Evolutionary conservation across 2,329 filamentous ascomycete genomes (phyloP).

Genomic region (Elsinoe necatrix): DNA sequence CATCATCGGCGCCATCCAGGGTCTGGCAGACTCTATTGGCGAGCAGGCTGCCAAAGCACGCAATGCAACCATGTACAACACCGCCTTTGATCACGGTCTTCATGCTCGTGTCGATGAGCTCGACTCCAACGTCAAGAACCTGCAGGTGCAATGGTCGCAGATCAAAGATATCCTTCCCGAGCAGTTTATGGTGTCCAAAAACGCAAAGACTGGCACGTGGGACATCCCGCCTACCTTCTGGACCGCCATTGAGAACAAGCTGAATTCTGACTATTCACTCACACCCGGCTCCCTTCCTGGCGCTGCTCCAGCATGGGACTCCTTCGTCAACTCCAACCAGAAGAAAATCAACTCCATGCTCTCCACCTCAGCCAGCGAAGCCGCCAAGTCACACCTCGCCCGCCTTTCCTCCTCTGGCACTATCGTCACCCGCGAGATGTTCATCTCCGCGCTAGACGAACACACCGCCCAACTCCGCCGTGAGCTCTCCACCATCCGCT

Average conservation of each 20-base stretch:
- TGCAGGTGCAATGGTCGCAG: conserved; percentile 19
- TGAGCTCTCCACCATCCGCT: conserved; percentile 16
- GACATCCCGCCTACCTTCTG: conserved; percentile 56
- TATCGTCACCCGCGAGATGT: conserved; percentile 19
- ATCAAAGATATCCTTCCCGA: conserved; percentile 48
- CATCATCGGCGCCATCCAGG: conserved; percentile 5
- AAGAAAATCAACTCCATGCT: conserved; percentile 32
- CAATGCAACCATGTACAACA: conserved; percentile 4
- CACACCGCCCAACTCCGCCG: conserved; percentile 17
- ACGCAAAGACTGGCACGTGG: conserved; percentile 44
- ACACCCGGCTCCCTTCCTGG: conserved; percentile 28
- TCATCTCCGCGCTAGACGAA: conserved; percentile 18
- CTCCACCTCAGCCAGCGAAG: conserved; percentile 33
- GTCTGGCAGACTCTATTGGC: conserved; percentile 5
- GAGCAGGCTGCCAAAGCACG: conserved; percentile 12
- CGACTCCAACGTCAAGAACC: conserved; percentile 9
- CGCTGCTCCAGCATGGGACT: conserved; percentile 27
- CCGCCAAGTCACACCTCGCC: conserved; percentile 18
- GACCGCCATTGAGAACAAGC: conserved; percentile 51
- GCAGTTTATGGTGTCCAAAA: conserved; percentile 45
- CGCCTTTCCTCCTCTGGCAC: conserved; percentile 15
- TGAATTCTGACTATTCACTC: conserved; percentile 43
- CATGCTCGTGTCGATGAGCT: background rate
- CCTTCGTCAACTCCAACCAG: conserved; percentile 30
- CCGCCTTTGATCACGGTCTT: conserved; percentile 6